Conservation (phyloP, 2,329 filamentous ascomycete species). For the Monosporascus ibericus region DNA sequence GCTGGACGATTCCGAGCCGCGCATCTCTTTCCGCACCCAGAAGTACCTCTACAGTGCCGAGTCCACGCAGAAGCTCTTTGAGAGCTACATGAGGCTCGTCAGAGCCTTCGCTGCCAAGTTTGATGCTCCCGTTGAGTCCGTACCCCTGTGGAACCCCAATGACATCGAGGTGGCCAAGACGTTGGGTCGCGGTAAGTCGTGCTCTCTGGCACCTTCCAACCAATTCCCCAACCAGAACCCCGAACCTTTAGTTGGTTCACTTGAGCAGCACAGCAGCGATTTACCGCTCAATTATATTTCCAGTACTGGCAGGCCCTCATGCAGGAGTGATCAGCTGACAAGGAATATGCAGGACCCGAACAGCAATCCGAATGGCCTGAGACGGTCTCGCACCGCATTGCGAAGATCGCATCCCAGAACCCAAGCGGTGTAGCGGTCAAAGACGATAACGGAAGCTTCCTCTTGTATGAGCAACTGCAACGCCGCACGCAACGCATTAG, state of each 20-base stretch:
- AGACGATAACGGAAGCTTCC: constrained; percentile 11
- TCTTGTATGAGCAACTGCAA: constrained; percentile 31
- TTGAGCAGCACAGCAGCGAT: too few species aligned
- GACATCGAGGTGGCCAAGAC: constrained; percentile 2
- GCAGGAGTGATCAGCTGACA: background rate
- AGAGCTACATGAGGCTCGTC: constrained; percentile 3
- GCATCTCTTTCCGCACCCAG: constrained; percentile 15
- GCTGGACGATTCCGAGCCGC: constrained; percentile 6
- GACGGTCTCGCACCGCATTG: constrained; percentile 25
- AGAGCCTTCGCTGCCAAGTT: constrained; percentile 3
- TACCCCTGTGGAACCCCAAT: constrained; percentile 1
- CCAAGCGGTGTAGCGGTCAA: constrained; percentile 2
- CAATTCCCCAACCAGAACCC: background rate
- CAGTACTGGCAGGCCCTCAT: too few species aligned
- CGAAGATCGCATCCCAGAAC: constrained; percentile 21
- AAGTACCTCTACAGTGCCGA: constrained; percentile 3
- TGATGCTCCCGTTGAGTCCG: background rate
- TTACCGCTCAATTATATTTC: too few species aligned
- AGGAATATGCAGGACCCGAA: constrained; percentile 1
- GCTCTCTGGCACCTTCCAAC: background rate
- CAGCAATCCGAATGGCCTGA: constrained; percentile 3
- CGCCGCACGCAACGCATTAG: constrained; percentile 29
- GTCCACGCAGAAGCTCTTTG: constrained; percentile 3
- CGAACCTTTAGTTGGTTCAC: background rate
- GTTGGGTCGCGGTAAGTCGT: constrained; percentile 2